Percentiles rank a stretch among this genome's conserved stretches.
These are phyloP conservation scores for Eucalyptus viminalis DNA, from an alignment of 345 rosid genomes.

Conservation along the genomic window DNA sequence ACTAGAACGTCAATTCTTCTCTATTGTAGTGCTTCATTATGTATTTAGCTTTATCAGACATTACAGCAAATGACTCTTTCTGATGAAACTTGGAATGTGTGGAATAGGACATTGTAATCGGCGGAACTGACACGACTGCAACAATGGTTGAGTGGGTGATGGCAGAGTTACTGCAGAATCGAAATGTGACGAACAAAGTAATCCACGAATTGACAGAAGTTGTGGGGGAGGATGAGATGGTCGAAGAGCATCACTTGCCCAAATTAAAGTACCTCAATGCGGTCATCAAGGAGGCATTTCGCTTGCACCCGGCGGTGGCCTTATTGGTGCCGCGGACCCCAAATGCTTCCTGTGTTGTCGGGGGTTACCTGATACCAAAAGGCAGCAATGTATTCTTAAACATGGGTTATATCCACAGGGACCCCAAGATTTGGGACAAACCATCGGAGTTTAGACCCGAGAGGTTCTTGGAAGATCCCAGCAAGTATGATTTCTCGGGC, in stretches of 20 bases:
- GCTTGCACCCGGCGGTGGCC: not conserved
- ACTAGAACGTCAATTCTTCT: not conserved
- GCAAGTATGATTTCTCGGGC: not conserved
- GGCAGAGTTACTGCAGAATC: conserved; percentile 24
- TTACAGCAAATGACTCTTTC: not conserved
- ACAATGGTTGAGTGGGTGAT: conserved; percentile 33
- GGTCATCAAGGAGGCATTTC: not conserved
- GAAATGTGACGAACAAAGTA: not conserved
- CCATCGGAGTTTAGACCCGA: not conserved
- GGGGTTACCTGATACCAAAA: not conserved
- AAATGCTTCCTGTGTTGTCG: not conserved
- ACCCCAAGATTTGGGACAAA: not conserved
- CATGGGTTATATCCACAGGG: not conserved
- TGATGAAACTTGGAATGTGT: not conserved
- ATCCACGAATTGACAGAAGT: not conserved
- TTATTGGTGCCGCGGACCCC: not conserved
- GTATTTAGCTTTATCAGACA: not conserved
- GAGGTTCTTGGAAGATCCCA: not conserved
- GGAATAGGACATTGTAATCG: not conserved
- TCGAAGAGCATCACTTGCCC: not conserved
- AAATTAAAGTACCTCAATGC: not conserved
- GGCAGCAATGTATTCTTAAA: not conserved
- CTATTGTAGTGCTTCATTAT: not conserved
- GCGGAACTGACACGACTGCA: not conserved
- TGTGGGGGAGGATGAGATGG: not conserved